phyloP scores from a whole-genome alignment of 1,284 basidiomycete genomes.

The Pterula multifida region DNA sequence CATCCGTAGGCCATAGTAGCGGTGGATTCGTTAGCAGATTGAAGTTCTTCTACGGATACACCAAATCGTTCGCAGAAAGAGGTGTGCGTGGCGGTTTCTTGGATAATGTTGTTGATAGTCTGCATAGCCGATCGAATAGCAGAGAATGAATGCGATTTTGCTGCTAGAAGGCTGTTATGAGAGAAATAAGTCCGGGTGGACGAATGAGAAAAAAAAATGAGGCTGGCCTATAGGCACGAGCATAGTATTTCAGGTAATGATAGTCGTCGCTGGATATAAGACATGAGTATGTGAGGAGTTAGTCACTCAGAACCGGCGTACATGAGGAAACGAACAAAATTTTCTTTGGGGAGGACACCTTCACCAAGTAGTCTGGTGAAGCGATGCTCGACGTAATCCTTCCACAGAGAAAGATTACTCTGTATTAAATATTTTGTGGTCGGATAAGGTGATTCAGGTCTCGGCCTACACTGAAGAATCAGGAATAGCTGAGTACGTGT shows the following conservation, averaged over 20 bases:
- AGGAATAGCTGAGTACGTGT: no score
- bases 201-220: slow-evolving; percentile 1
- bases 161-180: slow-evolving; percentile 51
- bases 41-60: slow-evolving; percentile 47
- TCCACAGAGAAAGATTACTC: slow-evolving; percentile 49
- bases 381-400: slow-evolving; percentile 69
- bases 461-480: slow-evolving; percentile 33
- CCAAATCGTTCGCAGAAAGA: slow-evolving; percentile 63
- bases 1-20: slow-evolving; percentile 78
- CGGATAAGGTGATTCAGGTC: slow-evolving; percentile 50
- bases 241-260: slow-evolving; percentile 69
- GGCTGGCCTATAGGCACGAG: slow-evolving; percentile 55
- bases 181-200: not conserved
- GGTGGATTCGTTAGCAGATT: slow-evolving; percentile 49
- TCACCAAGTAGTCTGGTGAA: slow-evolving; percentile 70
- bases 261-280: slow-evolving; percentile 57
- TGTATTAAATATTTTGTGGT: slow-evolving; percentile 60
- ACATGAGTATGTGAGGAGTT: slow-evolving; percentile 6
- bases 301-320: slow-evolving; percentile 24
- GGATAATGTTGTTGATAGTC: slow-evolving; percentile 54
- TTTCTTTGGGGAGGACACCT: slow-evolving; percentile 52
- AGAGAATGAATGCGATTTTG: slow-evolving; percentile 59
- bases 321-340: slow-evolving; percentile 84
- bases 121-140: slow-evolving; percentile 56
- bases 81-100: slow-evolving; percentile 68